Percentiles rank a stretch among this genome's conserved stretches.
Evolutionary conservation across 805 yeast genomes (phyloP).

Genomic region (Nakazawaea pomicola): DNA sequence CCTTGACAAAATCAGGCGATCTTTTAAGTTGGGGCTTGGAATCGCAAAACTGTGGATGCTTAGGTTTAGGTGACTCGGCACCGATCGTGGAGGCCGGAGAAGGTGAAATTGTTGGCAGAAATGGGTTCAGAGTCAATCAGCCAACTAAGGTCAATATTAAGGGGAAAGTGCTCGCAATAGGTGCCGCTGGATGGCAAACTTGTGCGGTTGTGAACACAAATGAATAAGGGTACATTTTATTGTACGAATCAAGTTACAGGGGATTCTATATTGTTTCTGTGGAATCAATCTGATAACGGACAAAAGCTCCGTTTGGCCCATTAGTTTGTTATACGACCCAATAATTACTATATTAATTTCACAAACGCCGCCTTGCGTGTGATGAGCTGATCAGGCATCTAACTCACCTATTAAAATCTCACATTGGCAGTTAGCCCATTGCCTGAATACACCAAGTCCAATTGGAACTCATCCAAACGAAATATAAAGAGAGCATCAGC

Average conservation of each 20-base stretch:
- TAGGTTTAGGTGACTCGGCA: constrained; percentile 51
- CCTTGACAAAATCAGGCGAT: constrained; percentile 53
- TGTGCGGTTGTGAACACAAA: constrained; percentile 46
- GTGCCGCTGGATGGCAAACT: constrained; percentile 82
- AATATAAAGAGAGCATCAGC: constrained; percentile 39
- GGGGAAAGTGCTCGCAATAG: constrained; percentile 47
- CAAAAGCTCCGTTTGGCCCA: too few relatives aligned
- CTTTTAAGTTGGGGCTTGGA: constrained; percentile 68
- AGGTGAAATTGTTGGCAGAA: constrained; percentile 13
- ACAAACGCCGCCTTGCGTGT: too few relatives aligned
- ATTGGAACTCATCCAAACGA: constrained; percentile 32
- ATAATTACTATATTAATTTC: too few relatives aligned
- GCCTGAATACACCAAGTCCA: constrained; percentile 43
- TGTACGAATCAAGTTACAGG: too few relatives aligned
- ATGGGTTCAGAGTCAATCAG: constrained; percentile 27
- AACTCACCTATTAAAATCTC: constrained; percentile 26
- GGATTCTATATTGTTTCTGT: too few relatives aligned
- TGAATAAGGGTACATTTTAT: neutral
- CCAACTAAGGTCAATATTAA: constrained; percentile 38
- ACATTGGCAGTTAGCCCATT: constrained; percentile 37
- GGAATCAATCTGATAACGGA: too few relatives aligned
- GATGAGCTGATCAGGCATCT: too few relatives aligned
- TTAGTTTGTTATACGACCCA: too few relatives aligned
- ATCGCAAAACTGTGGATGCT: constrained; percentile 55
- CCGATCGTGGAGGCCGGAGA: constrained; percentile 10